Conservation (phyloP, 176 grass and related monocot species). For the Zoysia pacifica region DNA sequence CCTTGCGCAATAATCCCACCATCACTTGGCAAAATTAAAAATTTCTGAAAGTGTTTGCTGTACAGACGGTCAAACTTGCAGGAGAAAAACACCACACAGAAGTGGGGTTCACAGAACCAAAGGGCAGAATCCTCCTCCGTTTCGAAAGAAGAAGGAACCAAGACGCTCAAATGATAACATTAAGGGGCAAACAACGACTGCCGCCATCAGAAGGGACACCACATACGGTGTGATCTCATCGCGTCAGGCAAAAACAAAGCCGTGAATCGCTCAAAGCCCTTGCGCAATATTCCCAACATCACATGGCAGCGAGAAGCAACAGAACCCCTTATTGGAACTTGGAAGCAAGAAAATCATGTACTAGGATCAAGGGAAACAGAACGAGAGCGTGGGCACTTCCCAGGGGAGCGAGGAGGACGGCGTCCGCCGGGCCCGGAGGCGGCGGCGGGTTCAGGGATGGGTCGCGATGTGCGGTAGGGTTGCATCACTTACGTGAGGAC, state of each 20-base stretch:
- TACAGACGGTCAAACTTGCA: neutral
- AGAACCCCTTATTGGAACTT: neutral
- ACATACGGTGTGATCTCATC: slow-evolving; percentile 52
- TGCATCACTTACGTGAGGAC: neutral
- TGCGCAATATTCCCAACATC: slow-evolving; percentile 70
- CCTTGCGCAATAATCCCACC: slow-evolving; percentile 64
- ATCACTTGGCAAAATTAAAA: slow-evolving; percentile 39
- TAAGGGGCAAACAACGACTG: neutral
- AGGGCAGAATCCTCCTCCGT: neutral
- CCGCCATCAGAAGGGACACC: slow-evolving; percentile 51
- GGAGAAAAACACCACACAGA: neutral
- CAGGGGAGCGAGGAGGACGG: neutral
- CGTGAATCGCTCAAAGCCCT: slow-evolving; percentile 63
- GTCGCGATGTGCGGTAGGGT: neutral
- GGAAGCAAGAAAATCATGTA: neutral
- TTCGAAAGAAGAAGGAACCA: neutral
- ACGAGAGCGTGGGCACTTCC: neutral
- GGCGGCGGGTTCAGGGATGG: neutral
- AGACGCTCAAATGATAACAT: neutral
- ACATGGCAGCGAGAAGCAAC: slow-evolving; percentile 40
- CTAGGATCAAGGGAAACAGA: neutral
- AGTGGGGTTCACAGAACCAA: neutral
- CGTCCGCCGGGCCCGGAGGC: neutral
- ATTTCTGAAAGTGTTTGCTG: neutral
- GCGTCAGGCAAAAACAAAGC: slow-evolving; percentile 46